Base-by-base conservation (phyloP, 2,329 filamentous ascomycete species). In the Colletotrichum sp. region DNA sequence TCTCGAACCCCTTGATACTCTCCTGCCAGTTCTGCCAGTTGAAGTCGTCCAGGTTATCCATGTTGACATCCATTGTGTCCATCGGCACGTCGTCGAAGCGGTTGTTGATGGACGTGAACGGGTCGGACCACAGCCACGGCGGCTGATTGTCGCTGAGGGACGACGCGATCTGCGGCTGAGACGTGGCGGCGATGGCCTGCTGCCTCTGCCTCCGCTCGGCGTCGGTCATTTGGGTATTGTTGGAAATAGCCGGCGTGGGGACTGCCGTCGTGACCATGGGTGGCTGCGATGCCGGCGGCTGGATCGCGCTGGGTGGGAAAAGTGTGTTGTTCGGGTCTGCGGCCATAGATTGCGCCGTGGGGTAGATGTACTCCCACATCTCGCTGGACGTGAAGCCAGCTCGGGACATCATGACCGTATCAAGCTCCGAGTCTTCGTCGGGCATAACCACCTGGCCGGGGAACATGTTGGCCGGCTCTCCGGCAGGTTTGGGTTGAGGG, bases 11-110 rank as follows among this genome's bases (percentile, higher is more conserved):
- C 32, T 82, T 82, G 58, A 87, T 83, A 76, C 79, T 86, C 71
- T 87, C 84, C 72, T 85, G 86, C 86, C 87, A 89, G 71, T 85
- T 85, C 64, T 88, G 85, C 88, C 88, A 89, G 76, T 89, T 84
- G 73, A 89, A 89, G 8, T 85, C 83, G 4, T 84, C 82, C 3
- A 86, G 86, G 24, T 28, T 74, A 73, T 85, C 78, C 79, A 86
- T 84, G 43, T 78, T 79, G 34, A 81, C 73, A 9, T 86, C 86
- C 58, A 83, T 78, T 28, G 86, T 82, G 63, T 85, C 84, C 8
- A 76, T 56, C 5, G 79, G 75, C 30, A 78, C 67, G 21, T 80
- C 79, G 36, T 82, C 81, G 34, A 82, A 81, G 38, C 77, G 80
- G 16, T 78, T 76, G 59, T 83, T 82, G 69, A 80, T 78, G 4